Evolutionary conservation across 139 green algal genomes (phyloP), one percentile per base, ranked within the genome.

Genomic region (Choricystis sp.): DNA sequence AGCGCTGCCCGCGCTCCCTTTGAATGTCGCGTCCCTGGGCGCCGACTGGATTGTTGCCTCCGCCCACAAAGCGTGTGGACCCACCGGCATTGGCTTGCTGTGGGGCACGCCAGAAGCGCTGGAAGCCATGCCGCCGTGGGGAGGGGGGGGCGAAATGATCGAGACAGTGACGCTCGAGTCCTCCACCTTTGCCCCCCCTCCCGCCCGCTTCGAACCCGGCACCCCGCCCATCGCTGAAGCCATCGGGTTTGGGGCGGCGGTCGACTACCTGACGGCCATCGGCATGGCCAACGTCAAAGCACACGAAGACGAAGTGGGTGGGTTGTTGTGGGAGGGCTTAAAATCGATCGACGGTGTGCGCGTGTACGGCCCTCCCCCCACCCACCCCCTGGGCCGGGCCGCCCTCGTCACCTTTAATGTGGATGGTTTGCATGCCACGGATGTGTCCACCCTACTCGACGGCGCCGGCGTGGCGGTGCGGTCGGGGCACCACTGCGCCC

Each of bases 61-160:
- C n/a, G 74, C 63, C 3, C 94, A 99, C 81, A 99, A 99, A 72
- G 94, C 96, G 85, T 95, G 88, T 61, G 93, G 80, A 0, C 90
- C 94, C 22, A 97, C 93, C 20, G 94, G 93, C 70, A 94, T 96
- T 31, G 93, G 92, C 24, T 98, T 99, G 73, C 78, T 99, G 26
- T 99, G 94, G 88, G 94, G 89, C 60, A 85, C 69, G 75, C 72
- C 60, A 3, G 85, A 94, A 19, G 31, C 95, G 56, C 79, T 98
- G 30, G 74, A 89, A 64, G 40, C 65, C 24, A 99, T 99, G 94
- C 79, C 80, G 20, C 94, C 94, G 0, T 99, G 86, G 74, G 89
- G 94, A 85, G 91, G 91, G 28, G 94, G 94, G 31, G 94, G 94
- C 21, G 94, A 99, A 75, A 98, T 99, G 94, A 99, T 98, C 30